A percentile compares a stretch with the other conserved stretches of the same genome.
Evolutionary conservation across 306 rosid genomes (phyloP).

Genomic region (Leucaena leucocephala): DNA sequence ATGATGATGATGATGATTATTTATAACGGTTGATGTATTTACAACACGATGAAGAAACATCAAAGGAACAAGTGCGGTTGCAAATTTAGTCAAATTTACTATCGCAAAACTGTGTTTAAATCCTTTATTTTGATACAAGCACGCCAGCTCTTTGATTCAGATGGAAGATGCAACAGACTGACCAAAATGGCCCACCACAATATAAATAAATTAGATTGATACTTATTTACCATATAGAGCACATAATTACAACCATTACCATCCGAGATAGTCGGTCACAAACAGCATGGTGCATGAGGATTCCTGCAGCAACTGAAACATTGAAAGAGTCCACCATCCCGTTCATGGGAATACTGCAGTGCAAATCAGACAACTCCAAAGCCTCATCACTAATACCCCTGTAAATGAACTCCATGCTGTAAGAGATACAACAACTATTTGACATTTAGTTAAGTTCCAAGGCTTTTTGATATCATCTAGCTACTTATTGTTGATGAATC

Average conservation of each 20-base stretch:
- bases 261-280: conserved; percentile 71
- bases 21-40: background rate
- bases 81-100: background rate
- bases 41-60: background rate
- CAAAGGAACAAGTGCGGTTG: background rate
- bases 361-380: conserved; percentile 78
- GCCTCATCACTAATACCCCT: conserved; percentile 94
- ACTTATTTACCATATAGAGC: conserved; percentile 18
- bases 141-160: conserved; percentile 12
- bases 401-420: conserved; percentile 19
- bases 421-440: conserved; percentile 20
- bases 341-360: conserved; percentile 87
- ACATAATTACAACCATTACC: conserved; percentile 53
- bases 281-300: conserved; percentile 96
- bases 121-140: conserved; percentile 13
- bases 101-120: background rate
- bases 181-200: background rate
- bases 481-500: conserved; percentile 4
- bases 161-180: background rate
- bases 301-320: conserved; percentile 95
- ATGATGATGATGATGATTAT: background rate
- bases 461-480: conserved; percentile 4
- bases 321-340: conserved; percentile 98
- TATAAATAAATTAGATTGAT: background rate
- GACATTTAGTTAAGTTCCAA: background rate